Percentiles rank a stretch among this genome's conserved stretches.
Evolutionary conservation across 257 asterid species (phyloP).

Genomic region (Petunia secreta): DNA sequence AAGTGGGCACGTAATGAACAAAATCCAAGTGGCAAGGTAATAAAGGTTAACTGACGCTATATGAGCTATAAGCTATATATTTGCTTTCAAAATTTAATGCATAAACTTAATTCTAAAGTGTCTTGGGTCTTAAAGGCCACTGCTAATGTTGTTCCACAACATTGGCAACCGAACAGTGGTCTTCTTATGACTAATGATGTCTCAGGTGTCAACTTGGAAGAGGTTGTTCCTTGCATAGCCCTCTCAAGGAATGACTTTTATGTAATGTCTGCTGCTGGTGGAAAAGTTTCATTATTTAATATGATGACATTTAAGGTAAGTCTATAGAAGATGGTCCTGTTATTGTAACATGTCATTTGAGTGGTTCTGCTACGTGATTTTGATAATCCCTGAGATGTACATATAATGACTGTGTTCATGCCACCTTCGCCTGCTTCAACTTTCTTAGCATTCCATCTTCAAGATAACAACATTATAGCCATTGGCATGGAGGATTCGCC

Average conservation of each 20-base stretch:
- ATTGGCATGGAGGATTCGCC: slow-evolving; percentile 83
- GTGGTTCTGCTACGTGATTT: slow-evolving; percentile 11
- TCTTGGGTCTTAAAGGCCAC: slow-evolving; percentile 52
- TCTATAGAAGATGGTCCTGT: not conserved
- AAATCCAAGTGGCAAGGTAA: slow-evolving; percentile 85
- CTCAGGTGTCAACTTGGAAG: slow-evolving; percentile 70
- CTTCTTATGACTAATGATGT: slow-evolving; percentile 63
- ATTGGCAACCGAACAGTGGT: slow-evolving; percentile 77
- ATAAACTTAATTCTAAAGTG: slow-evolving; percentile 29
- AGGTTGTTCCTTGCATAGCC: slow-evolving; percentile 78
- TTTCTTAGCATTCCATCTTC: slow-evolving; percentile 81
- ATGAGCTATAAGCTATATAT: too few relatives aligned
- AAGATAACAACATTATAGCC: slow-evolving; percentile 82
- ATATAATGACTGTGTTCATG: slow-evolving; percentile 95
- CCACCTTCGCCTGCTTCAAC: slow-evolving; percentile 93
- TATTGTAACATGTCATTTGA: not conserved
- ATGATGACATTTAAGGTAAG: slow-evolving; percentile 71
- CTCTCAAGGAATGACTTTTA: slow-evolving; percentile 74
- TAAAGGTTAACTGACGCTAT: not conserved
- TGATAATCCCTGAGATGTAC: slow-evolving; percentile 23
- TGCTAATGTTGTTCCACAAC: slow-evolving; percentile 66
- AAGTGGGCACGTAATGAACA: slow-evolving; percentile 85
- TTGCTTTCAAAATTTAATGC: not conserved
- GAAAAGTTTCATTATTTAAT: slow-evolving; percentile 35
- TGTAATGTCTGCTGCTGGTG: slow-evolving; percentile 79